phyloP scores from a whole-genome alignment of 2,329 filamentous ascomycete genomes.

The Cordyceps cateniannulata region DNA sequence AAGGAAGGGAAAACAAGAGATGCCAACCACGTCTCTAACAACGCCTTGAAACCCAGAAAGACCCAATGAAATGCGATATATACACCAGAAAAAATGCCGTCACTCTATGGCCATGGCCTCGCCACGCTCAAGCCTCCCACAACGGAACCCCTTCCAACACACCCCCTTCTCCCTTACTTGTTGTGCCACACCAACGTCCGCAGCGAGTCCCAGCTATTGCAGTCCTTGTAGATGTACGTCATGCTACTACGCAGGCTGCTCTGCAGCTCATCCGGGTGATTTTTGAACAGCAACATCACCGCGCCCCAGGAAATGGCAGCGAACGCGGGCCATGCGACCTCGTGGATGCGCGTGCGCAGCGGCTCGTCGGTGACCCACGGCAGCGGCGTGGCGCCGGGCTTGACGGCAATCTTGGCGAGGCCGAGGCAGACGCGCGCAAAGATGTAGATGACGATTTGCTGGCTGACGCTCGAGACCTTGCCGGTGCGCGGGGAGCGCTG shows the following conservation, averaged over 20 bases:
- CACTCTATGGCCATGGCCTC: too few relatives aligned
- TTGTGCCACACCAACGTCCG: conserved; percentile 85
- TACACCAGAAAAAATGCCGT: too few relatives aligned
- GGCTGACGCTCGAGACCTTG: conserved; percentile 72
- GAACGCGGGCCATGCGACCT: conserved; percentile 88
- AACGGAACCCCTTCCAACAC: too few relatives aligned
- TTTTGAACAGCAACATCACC: conserved; percentile 93
- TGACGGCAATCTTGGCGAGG: conserved; percentile 74
- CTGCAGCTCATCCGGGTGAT: conserved; percentile 87
- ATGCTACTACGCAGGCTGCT: conserved; percentile 89
- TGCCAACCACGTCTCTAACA: background rate
- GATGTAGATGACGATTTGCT: conserved; percentile 98
- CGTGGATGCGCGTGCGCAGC: conserved; percentile 44
- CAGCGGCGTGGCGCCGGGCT: conserved; percentile 46
- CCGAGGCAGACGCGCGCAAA: conserved; percentile 87
- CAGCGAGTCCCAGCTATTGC: conserved; percentile 82
- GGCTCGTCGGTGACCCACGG: conserved; percentile 43
- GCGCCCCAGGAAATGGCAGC: conserved; percentile 84
- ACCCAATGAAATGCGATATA: background rate
- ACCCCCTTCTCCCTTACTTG: too few relatives aligned
- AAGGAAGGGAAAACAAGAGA: background rate
- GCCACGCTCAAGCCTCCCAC: too few relatives aligned
- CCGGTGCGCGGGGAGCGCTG: conserved; percentile 54
- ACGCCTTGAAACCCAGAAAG: background rate
- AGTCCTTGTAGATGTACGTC: conserved; percentile 92